A percentile compares a stretch with the other conserved stretches of the same genome.
Evolutionary conservation across 768 basidiomycete genomes (phyloP).

Genomic region (Termitomyces sp.): DNA sequence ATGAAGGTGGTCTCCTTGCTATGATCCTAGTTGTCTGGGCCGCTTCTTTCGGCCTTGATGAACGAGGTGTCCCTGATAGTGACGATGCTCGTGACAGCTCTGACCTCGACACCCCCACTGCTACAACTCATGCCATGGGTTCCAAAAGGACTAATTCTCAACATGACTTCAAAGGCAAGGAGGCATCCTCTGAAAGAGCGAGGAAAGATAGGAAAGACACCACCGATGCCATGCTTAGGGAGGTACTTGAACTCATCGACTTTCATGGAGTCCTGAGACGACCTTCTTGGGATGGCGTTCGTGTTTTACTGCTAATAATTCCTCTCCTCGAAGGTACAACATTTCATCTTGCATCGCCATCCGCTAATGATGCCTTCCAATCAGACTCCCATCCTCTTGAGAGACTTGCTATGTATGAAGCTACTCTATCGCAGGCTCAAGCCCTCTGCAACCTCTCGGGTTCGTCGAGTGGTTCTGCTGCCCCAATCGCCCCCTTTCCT

Average conservation of each 20-base stretch:
- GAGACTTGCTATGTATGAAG: conserved; percentile 66
- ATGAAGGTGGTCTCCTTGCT: conserved; percentile 70
- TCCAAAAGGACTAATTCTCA: conserved; percentile 3
- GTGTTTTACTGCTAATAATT: conserved; percentile 69
- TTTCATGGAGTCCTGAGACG: conserved; percentile 70
- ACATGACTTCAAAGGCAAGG: conserved; percentile 16
- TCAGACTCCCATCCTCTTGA: conserved; percentile 43
- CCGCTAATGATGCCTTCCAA: conserved; percentile 2
- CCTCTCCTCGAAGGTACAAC: conserved; percentile 77
- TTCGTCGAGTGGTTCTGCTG: conserved; percentile 21
- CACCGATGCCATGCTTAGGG: conserved; percentile 65
- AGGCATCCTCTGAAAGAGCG: conserved; percentile 24
- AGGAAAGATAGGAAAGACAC: conserved; percentile 43
- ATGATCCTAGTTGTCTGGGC: conserved; percentile 88
- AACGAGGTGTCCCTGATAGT: conserved; percentile 57
- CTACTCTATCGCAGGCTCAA: conserved; percentile 77
- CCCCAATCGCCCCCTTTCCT: conserved; percentile 29
- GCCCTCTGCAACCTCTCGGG: conserved; percentile 59
- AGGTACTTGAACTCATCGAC: conserved; percentile 79
- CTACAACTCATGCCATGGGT: conserved; percentile 1
- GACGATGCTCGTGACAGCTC: conserved; percentile 8
- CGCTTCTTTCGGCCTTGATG: conserved; percentile 82
- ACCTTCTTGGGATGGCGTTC: conserved; percentile 84
- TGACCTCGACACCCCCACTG: conserved; percentile 15
- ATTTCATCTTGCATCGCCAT: neutral